phyloP scores from a whole-genome alignment of 2,329 filamentous ascomycete species.

The Orbilia brochopaga region DNA sequence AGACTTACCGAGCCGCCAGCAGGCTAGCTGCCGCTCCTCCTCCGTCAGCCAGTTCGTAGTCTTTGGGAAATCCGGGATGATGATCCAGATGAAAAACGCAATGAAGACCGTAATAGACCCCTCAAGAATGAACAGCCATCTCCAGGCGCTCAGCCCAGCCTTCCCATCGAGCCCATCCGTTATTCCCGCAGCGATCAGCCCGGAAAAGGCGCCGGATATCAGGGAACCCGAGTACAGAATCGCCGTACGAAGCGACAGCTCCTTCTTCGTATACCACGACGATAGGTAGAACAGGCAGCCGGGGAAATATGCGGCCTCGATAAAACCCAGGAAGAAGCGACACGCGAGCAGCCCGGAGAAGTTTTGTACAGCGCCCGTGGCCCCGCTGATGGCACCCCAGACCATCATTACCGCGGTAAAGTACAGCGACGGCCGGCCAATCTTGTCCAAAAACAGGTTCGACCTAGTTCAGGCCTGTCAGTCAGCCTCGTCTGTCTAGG shows the following conservation, averaged over 20 bases:
- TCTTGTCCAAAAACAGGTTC: slow-evolving; percentile 63
- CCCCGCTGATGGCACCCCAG: slow-evolving; percentile 68
- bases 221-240: slow-evolving; percentile 72
- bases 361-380: slow-evolving; percentile 63
- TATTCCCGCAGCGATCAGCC: slow-evolving; percentile 70
- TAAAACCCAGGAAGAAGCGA: slow-evolving; percentile 67
- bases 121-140: slow-evolving; percentile 74
- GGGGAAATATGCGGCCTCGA: slow-evolving; percentile 69
- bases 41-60: slow-evolving; percentile 67
- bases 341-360: slow-evolving; percentile 65
- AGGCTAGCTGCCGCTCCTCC: slow-evolving; percentile 66
- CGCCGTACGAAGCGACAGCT: slow-evolving; percentile 70
- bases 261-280: slow-evolving; percentile 70
- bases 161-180: slow-evolving; percentile 68
- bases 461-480: slow-evolving; percentile 55
- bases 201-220: slow-evolving; percentile 74
- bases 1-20: slow-evolving; percentile 64
- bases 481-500: neutral
- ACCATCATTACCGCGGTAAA: slow-evolving; percentile 65
- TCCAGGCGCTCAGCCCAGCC: slow-evolving; percentile 67
- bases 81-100: slow-evolving; percentile 65
- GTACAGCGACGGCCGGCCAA: slow-evolving; percentile 63
- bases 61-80: slow-evolving; percentile 72
- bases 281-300: slow-evolving; percentile 69
- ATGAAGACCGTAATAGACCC: slow-evolving; percentile 69